phyloP scores from a whole-genome alignment of 352 stramenopile species.

The Phytophthora pisi region DNA sequence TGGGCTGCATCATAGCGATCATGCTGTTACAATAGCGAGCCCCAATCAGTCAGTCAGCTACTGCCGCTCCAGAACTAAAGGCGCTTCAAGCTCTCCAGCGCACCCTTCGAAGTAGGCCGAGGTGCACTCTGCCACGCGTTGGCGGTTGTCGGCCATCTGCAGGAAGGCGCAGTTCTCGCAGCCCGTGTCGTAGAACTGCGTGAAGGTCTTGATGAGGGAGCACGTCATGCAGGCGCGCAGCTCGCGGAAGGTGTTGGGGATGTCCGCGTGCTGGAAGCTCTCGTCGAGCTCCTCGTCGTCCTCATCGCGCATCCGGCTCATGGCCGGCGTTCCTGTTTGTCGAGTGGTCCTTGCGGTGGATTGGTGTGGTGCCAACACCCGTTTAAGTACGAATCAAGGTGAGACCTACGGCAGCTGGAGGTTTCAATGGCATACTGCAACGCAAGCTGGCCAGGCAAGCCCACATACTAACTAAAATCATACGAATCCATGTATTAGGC shows the following conservation, averaged over 20 bases:
- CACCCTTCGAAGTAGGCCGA: conserved; percentile 90
- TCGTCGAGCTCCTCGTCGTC: conserved; percentile 87
- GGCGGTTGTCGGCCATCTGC: conserved; percentile 90
- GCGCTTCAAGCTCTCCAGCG: not conserved
- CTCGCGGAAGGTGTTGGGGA: conserved; percentile 89
- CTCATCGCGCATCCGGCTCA: conserved; percentile 70
- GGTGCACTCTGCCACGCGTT: conserved; percentile 88
- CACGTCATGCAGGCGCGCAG: conserved; percentile 89
- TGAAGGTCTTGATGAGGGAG: conserved; percentile 90
- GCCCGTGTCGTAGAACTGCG: conserved; percentile 91
- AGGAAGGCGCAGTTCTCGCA: conserved; percentile 91
- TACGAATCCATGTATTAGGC: conserved; percentile 42
- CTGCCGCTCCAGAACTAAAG: not conserved
- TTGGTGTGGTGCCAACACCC: not conserved
- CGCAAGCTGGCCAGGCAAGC: too few species aligned
- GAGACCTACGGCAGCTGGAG: not conserved
- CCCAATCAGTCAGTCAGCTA: not conserved
- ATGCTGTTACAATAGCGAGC: conserved; percentile 47
- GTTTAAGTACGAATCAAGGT: not conserved
- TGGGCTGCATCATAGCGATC: conserved; percentile 90
- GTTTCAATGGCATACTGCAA: not conserved
- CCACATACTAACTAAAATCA: conserved; percentile 8
- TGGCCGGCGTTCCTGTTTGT: conserved; percentile 14
- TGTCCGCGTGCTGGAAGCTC: conserved; percentile 81
- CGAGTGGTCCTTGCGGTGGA: not conserved